Base-by-base conservation (phyloP, 805 yeast species). In the Ogataea zsoltii region DNA sequence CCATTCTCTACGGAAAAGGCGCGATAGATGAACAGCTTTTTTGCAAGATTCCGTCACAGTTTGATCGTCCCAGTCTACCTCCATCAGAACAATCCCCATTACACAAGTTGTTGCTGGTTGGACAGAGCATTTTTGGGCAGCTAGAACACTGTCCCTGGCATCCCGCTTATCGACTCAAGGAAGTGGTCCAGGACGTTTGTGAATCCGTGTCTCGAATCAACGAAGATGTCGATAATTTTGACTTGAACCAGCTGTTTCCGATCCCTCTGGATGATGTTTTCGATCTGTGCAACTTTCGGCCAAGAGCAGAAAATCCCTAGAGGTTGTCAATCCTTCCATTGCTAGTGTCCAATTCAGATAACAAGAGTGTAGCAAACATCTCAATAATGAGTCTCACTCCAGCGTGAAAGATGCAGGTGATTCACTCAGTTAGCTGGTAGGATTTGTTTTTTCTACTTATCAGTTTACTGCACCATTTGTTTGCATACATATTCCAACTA, bases 1-100 rank as follows among this genome's bases (percentile, higher is more conserved):
- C 50, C 35, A 41, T 46, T 17, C 41, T 50, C 11, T 53, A 50
- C 39, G 45, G 49, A 18, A 37, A 50, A 18, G 55, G 57, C 11
- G 55, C 53, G 4, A 49, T 53, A 9, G 57, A 53, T 35, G 57
- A 53, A 14, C 41, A 39, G 4, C 29, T 53, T 2, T 44, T 48
- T 26, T 50, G 55, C 41, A 32, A 42, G 26, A 26, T 50, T 1
- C 55, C 55, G 3, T 36, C 52, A 3, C 29, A 38, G 18, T 25
- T 40, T 11, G 52, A 48, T 16, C 42, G 35, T 18, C 50, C 53
- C 9, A 40, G 42, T 3, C 16, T 40, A n/a, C 44, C 51, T 10
- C 55, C 57, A 7, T 49, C 54, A 3, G 38, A 30, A 26, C 23
- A 32, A 12, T 53, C 56, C 2, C 56, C 56, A 2, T 38, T 53